A percentile compares a stretch with the other conserved stretches of the same genome.
Conservation (phyloP, 2,329 filamentous ascomycete species). For the Bipolaris victoriae region DNA sequence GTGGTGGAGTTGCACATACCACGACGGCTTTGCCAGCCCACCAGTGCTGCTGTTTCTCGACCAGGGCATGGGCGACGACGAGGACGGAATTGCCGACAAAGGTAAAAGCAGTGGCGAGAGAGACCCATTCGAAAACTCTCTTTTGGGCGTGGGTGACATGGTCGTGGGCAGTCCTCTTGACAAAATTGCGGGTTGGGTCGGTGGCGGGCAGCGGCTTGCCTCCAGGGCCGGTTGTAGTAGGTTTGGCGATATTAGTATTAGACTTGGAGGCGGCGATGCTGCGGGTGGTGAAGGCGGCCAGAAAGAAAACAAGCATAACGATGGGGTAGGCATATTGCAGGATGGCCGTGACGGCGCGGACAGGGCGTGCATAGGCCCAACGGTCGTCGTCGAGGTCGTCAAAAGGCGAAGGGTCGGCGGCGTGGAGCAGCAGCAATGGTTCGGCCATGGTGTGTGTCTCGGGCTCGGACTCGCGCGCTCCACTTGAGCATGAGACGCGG, state of each 20-base stretch:
- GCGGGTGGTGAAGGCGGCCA: conserved; percentile 65
- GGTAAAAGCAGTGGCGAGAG: conserved; percentile 71
- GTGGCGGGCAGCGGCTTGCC: conserved; percentile 83
- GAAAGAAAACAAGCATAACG: conserved; percentile 68
- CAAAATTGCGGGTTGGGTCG: conserved; percentile 51
- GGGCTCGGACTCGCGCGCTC: conserved; percentile 15
- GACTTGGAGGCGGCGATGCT: conserved; percentile 61
- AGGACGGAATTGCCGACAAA: conserved; percentile 77
- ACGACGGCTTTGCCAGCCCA: conserved; percentile 82
- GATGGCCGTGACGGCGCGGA: conserved; percentile 36
- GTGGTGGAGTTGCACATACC: conserved; percentile 58
- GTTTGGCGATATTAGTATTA: conserved; percentile 54
- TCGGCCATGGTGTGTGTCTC: conserved; percentile 26
- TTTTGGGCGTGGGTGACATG: conserved; percentile 72
- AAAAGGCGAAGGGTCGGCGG: conserved; percentile 13
- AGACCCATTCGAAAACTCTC: conserved; percentile 76
- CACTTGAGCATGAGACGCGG: conserved; percentile 15
- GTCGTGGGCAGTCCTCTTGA: conserved; percentile 55
- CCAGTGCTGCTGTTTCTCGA: conserved; percentile 69
- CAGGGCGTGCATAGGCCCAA: conserved; percentile 27
- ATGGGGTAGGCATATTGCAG: conserved; percentile 68
- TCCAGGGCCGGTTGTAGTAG: conserved; percentile 73
- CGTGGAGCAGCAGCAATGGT: conserved; percentile 14
- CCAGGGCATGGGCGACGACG: conserved; percentile 76
- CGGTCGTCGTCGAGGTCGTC: conserved; percentile 22